Base-by-base conservation (phyloP, 1,284 basidiomycete species). In the Neonothopanus nambi region DNA sequence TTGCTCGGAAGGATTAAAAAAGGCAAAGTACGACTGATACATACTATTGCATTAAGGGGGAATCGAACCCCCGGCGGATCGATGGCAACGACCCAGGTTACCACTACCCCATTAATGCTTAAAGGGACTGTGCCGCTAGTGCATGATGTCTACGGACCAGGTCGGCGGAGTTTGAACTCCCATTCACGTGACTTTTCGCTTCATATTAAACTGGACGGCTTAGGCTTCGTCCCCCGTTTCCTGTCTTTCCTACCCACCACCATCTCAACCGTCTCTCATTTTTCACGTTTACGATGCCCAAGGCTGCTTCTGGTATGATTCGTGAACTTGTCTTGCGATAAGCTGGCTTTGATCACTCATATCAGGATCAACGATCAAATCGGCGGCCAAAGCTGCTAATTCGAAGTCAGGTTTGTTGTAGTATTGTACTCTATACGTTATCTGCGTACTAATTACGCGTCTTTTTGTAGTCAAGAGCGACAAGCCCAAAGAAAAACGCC, bases 41-140 rank as follows among this genome's bases (percentile, higher is more conserved):
- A n/a, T n/a, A n/a, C n/a, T n/a, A n/a, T n/a, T 84, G 82, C 84
- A 85, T 84, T 82, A 85, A 85, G 82, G 63, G 83, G 81, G 83
- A 85, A 85, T 87, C 80, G 82, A 86, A 85, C 83, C 78, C 82
- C 81, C 82, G 82, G 83, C 82, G 82, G 83, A 82, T 84, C 78
- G 79, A 38, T 48, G 46, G 46, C 46, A 48, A 48, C 46, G 46
- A 48, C 46, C 46, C 46, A 48, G 46, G 46, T 48, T 48, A 48
- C 46, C 46, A 48, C 46, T 48, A 48, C 46, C 43, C 43, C 43
- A 45, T 45, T 45, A 45, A 45, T 45, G 43, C 43, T n/a, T n/a
- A n/a, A n/a, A n/a, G n/a, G n/a, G n/a, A n/a, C n/a, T n/a, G n/a
- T n/a, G n/a, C n/a, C n/a, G n/a, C n/a, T n/a, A n/a, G n/a, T n/a